These are phyloP conservation scores for Exserohilum turcica DNA, from an alignment of 2,329 filamentous ascomycete genomes.

Conservation along the genomic window DNA sequence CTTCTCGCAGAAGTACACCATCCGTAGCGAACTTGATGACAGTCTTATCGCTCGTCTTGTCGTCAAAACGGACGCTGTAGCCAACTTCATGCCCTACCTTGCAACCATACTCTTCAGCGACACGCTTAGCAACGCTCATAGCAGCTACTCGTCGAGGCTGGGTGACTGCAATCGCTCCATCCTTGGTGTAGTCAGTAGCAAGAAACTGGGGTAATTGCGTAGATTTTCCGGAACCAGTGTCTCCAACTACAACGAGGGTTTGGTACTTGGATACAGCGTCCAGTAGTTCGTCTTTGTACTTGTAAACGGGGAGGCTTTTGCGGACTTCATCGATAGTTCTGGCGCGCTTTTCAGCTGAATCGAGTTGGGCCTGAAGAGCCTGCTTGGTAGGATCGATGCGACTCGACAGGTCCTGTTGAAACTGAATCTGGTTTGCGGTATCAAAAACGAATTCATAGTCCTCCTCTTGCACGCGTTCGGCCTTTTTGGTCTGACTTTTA, in stretches of 20 bases:
- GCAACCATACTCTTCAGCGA: constrained; percentile 90
- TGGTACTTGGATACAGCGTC: constrained; percentile 86
- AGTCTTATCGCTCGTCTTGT: constrained; percentile 83
- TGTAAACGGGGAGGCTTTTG: constrained; percentile 74
- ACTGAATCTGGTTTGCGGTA: constrained; percentile 77
- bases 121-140: constrained; percentile 96
- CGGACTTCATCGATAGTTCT: constrained; percentile 88
- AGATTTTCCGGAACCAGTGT: constrained; percentile 94
- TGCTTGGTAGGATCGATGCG: constrained; percentile 80
- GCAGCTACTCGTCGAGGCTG: constrained; percentile 94
- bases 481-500: constrained; percentile 62
- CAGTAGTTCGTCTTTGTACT: constrained; percentile 84
- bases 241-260: constrained; percentile 87
- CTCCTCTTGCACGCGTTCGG: constrained; percentile 75
- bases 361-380: constrained; percentile 77
- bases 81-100: constrained; percentile 87
- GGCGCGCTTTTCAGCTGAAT: constrained; percentile 86
- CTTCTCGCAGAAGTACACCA: constrained; percentile 90
- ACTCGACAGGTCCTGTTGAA: constrained; percentile 69
- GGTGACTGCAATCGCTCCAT: constrained; percentile 84
- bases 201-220: constrained; percentile 95
- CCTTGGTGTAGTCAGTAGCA: constrained; percentile 61
- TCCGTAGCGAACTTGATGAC: constrained; percentile 96
- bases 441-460: constrained; percentile 96
- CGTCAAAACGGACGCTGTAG: constrained; percentile 93